Percentiles rank a stretch among this genome's conserved stretches.
phyloP scores from a whole-genome alignment of 2,329 filamentous ascomycete genomes.

The Aspergillus intermedius region DNA sequence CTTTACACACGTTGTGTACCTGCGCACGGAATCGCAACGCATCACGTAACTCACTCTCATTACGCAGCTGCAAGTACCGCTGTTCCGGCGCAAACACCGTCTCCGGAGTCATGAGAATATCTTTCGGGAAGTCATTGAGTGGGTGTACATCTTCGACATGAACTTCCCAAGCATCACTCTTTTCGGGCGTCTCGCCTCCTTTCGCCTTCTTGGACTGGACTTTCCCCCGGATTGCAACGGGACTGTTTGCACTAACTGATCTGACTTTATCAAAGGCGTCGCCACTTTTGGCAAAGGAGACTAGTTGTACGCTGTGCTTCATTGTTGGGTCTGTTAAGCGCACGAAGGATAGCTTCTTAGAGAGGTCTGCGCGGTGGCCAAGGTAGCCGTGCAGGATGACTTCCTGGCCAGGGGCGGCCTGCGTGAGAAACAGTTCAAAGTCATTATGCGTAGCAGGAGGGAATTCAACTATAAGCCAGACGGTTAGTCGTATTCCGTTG shows the following conservation, averaged over 20 bases:
- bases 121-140: constrained; percentile 66
- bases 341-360: constrained; percentile 65
- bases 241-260: constrained; percentile 44
- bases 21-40: constrained; percentile 65
- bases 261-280: constrained; percentile 38
- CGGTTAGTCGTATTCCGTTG: background rate
- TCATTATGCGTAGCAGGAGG: constrained; percentile 37
- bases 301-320: constrained; percentile 43
- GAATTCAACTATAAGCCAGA: constrained; percentile 38
- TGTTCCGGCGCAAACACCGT: constrained; percentile 67
- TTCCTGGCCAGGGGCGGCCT: constrained; percentile 27
- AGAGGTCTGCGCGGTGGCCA: constrained; percentile 59
- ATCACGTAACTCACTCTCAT: constrained; percentile 58
- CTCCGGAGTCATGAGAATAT: constrained; percentile 69
- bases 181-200: constrained; percentile 17
- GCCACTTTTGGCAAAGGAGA: constrained; percentile 36
- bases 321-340: constrained; percentile 46
- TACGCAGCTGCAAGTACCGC: constrained; percentile 79
- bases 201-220: constrained; percentile 38
- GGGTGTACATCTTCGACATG: constrained; percentile 56
- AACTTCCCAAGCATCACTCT: constrained; percentile 49
- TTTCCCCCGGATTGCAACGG: constrained; percentile 49
- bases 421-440: constrained; percentile 28
- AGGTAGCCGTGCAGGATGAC: constrained; percentile 66
- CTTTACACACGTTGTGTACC: constrained; percentile 49